These are phyloP conservation scores for Fusarium solani-melongenae DNA, from an alignment of 2,329 filamentous ascomycete species.

Conservation along the genomic window DNA sequence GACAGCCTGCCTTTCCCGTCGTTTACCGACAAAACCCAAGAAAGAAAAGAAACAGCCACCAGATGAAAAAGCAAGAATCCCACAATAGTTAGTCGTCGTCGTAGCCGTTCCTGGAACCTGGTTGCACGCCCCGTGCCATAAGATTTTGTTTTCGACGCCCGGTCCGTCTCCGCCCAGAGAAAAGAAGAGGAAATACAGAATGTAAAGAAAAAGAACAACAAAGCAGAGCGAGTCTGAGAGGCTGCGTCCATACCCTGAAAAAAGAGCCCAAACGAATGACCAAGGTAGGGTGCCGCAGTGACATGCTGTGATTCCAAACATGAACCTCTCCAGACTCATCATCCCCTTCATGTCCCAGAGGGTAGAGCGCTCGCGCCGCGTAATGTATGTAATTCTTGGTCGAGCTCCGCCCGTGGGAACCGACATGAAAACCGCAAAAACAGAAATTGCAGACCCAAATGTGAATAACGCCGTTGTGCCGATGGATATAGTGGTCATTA, in stretches of 20 bases:
- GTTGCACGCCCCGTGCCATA: conserved; percentile 17
- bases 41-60: not conserved
- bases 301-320: conserved; percentile 21
- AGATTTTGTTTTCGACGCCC: conserved; percentile 24
- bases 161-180: conserved; percentile 15
- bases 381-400: conserved; percentile 22
- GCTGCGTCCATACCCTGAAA: conserved; percentile 33
- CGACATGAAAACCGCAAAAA: conserved; percentile 35
- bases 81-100: conserved; percentile 10
- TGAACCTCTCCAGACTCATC: conserved; percentile 1
- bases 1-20: conserved; percentile 6
- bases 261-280: conserved; percentile 1
- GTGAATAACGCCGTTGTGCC: conserved; percentile 44
- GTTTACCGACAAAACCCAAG: conserved; percentile 25
- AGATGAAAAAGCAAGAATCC: conserved; percentile 4
- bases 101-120: conserved; percentile 21
- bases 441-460: conserved; percentile 39
- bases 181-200: conserved; percentile 10
- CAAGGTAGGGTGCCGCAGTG: not conserved
- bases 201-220: conserved; percentile 3
- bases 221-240: not conserved
- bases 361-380: conserved; percentile 20
- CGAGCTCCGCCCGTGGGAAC: conserved; percentile 16
- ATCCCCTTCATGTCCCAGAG: conserved; percentile 8
- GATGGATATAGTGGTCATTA: conserved; percentile 46